Evolutionary conservation across 2,329 filamentous ascomycete genomes (phyloP), one percentile per base, ranked within the genome.

Genomic region (Arthrobotrys musiformis): DNA sequence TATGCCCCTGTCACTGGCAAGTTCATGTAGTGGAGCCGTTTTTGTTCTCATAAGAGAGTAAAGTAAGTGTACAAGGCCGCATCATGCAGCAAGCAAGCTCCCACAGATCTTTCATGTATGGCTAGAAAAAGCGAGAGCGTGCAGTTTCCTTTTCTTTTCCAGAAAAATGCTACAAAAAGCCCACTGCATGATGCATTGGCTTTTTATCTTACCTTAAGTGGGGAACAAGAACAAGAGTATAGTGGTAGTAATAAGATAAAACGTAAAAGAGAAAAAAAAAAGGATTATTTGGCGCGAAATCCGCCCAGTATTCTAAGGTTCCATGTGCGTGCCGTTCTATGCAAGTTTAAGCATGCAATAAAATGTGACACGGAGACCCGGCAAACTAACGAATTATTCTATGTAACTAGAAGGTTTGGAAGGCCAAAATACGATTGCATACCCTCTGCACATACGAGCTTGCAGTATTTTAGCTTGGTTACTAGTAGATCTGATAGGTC

Each of bases 321-420:
- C 50, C 58, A 44, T 46, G 40, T 62, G 37, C 56, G 40, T 62
- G 37, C 58, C 48, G 58, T 63, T 63, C 22, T 63, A 52, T 67
- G 68, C 60, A 72, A 52, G 68, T 33, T n/a, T n/a, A n/a, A 24
- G 46, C 28, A 64, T 24, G 30, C 44, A 72, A 64, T 37, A 64
- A 64, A 72, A 72, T 72, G 68, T 72, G 68, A 72, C 44, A 72
- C 68, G 42, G 58, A 44, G 44, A 13, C 19, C 42, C 54, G 54
- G 54, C 54, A 58, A 58, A 8, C 19, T 40, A 58, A n/a, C n/a
- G n/a, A n/a, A 40, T 26, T 37, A 40, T 35, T 58, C 54, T 40
- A 58, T 37, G 33, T 58, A 58, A 33, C 54, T 58, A 58, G 54
- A 58, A 40, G 54, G 30, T 58, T 58, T 37, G n/a, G 54, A 58